A percentile compares a stretch with the other conserved stretches of the same genome.
These are phyloP conservation scores for Pinus tabuliformis DNA, from an alignment of 75 land plant genomes.

Conservation along the genomic window DNA sequence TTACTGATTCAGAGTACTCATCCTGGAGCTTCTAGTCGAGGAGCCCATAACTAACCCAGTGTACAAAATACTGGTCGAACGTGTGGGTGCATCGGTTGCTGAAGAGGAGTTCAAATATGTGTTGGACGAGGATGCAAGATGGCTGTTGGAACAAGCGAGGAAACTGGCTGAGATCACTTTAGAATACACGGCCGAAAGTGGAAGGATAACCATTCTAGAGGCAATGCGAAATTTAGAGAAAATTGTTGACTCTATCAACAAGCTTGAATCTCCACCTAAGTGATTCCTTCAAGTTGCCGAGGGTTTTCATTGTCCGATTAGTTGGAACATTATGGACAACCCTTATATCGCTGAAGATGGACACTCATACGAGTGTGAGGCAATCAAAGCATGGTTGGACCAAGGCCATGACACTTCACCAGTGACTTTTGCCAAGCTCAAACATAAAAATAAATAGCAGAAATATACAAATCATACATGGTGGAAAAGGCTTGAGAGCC, in stretches of 20 bases:
- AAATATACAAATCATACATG: too few species aligned
- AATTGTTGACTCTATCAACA: background rate
- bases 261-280: too few species aligned
- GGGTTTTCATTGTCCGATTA: slow-evolving; percentile 4
- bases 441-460: too few species aligned
- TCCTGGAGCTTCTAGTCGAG: slow-evolving; percentile 17
- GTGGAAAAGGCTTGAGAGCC: too few species aligned
- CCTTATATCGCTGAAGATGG: background rate
- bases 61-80: background rate
- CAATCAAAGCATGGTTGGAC: too few species aligned
- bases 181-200: background rate
- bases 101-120: slow-evolving; percentile 2
- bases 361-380: too few species aligned
- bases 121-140: slow-evolving; percentile 5
- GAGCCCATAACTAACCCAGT: background rate
- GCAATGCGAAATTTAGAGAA: background rate
- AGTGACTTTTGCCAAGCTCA: too few species aligned
- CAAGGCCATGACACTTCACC: too few species aligned
- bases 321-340: background rate
- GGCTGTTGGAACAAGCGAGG: slow-evolving; percentile 7
- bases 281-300: background rate
- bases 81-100: slow-evolving; percentile 5
- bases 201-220: background rate
- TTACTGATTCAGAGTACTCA: slow-evolving; percentile 19
- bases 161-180: slow-evolving; percentile 4